Evolutionary conservation across 2,329 filamentous ascomycete species (phyloP).

Genomic region (Aspergillus tubingensis): DNA sequence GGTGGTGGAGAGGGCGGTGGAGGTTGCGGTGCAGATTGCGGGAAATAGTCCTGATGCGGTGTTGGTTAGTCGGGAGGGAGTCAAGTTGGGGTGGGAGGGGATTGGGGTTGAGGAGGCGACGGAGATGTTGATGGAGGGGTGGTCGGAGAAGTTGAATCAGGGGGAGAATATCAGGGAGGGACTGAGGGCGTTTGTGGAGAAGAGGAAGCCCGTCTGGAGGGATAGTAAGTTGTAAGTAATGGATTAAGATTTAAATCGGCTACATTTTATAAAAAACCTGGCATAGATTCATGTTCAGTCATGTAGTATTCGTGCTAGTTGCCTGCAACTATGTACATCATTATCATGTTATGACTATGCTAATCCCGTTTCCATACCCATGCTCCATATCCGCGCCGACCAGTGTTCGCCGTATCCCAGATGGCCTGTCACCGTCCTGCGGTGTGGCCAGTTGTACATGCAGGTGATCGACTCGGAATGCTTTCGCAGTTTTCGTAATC

Average conservation of each 20-base stretch:
- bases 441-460: constrained; percentile 25
- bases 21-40: constrained; percentile 62
- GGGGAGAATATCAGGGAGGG: constrained; percentile 77
- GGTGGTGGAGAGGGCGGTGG: constrained; percentile 52
- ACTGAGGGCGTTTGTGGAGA: constrained; percentile 74
- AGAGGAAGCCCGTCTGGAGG: constrained; percentile 66
- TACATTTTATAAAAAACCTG: neutral
- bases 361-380: constrained; percentile 20
- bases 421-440: constrained; percentile 30
- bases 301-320: constrained; percentile 14
- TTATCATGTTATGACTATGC: constrained; percentile 24
- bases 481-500: constrained; percentile 22
- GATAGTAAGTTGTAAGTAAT: constrained; percentile 39
- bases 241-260: neutral
- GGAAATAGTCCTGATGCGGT: constrained; percentile 73
- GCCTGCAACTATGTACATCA: constrained; percentile 23
- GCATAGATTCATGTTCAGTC: neutral
- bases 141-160: constrained; percentile 61
- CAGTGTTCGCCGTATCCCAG: constrained; percentile 36
- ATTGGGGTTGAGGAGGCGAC: constrained; percentile 66
- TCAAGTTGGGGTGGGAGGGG: constrained; percentile 72
- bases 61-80: constrained; percentile 70
- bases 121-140: constrained; percentile 56
- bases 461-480: constrained; percentile 29
- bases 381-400: constrained; percentile 29